Base-by-base conservation (phyloP, 2,329 filamentous ascomycete species). In the Bipolaris victoriae region DNA sequence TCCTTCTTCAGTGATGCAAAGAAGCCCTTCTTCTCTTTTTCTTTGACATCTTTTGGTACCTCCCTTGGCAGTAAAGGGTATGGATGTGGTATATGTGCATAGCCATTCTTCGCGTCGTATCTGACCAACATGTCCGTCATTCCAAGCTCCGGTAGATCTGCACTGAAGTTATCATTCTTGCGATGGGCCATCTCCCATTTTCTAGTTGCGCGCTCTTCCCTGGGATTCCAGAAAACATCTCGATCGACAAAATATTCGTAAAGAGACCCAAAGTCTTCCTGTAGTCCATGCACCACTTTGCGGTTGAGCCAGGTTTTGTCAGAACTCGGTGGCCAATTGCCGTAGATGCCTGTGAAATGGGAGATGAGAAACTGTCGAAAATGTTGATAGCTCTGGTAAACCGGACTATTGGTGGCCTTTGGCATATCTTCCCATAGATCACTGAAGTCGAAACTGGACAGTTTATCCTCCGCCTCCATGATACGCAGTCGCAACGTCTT, bases 161-260 rank as follows among this genome's bases (percentile, higher is more conserved):
- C 77, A 9, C 68, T 67, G 68, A 81, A 81, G 20, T 69, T 58
- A 29, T 74, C 66, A 2, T 66, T 58, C 45, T 62, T 68, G 40
- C 65, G 59, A 47, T 71, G 70, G 15, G 82, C 79, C 79, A 89
- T 86, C 73, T 86, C 83, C 85, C 86, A 89, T 67, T 88, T 89
- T 39, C 86, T 83, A 16, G 83, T 83, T 3, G 83, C 82, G 0
- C 85, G 79, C 46, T 84, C 84, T 67, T 89, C 86, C 0, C 82
- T 83, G 18, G 82, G 82, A 53, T 88, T 86, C 86, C 88, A 91
- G 0, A 83, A 71, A 4, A 90, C 82, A 45, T 89, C 85, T 5
- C 86, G 82, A 70, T 90, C 84, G 15, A 91, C 88, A 1, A 90
- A 77, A 60, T 89, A 90, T 66, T 90, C 88, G 65, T 91, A 91